Percentiles rank a stretch among this genome's conserved stretches.
These are phyloP conservation scores for Gynostemma pentaphyllum DNA, from an alignment of 306 rosid species.

Conservation along the genomic window DNA sequence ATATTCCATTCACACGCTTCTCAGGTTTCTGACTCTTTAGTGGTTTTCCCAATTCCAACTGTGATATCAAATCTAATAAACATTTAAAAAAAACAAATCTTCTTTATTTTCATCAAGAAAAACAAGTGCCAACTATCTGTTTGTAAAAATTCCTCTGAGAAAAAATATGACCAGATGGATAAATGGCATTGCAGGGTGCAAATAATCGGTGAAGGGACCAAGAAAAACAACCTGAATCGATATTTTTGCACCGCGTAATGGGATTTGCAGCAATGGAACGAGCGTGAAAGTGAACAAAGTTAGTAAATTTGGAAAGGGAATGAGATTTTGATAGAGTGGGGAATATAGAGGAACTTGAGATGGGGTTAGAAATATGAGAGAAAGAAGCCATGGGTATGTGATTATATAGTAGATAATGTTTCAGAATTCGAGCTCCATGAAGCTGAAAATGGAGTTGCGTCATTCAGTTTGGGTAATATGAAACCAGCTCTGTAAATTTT, in stretches of 20 bases:
- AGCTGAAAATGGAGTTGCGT: constrained; percentile 25
- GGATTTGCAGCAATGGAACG: constrained; percentile 13
- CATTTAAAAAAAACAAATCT: background rate
- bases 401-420: constrained; percentile 8
- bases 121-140: constrained; percentile 14
- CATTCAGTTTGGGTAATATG: constrained; percentile 14
- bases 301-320: background rate
- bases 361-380: constrained; percentile 19
- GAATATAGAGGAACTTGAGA: background rate
- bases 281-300: constrained; percentile 10
- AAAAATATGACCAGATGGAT: background rate
- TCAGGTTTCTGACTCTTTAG: constrained; percentile 34
- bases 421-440: constrained; percentile 17
- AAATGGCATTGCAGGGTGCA: background rate
- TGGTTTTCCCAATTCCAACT: constrained; percentile 59
- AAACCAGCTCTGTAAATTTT: background rate
- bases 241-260: constrained; percentile 30
- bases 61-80: constrained; percentile 56
- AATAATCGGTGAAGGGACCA: background rate
- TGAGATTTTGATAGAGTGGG: background rate
- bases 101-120: background rate
- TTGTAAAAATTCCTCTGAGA: constrained; percentile 23
- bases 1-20: constrained; percentile 70
- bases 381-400: constrained; percentile 12
- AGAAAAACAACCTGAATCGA: constrained; percentile 39